Percentiles rank a stretch among this genome's conserved stretches.
These are phyloP conservation scores for Eucalyptus globulus DNA, from an alignment of 345 rosid species.

Conservation along the genomic window DNA sequence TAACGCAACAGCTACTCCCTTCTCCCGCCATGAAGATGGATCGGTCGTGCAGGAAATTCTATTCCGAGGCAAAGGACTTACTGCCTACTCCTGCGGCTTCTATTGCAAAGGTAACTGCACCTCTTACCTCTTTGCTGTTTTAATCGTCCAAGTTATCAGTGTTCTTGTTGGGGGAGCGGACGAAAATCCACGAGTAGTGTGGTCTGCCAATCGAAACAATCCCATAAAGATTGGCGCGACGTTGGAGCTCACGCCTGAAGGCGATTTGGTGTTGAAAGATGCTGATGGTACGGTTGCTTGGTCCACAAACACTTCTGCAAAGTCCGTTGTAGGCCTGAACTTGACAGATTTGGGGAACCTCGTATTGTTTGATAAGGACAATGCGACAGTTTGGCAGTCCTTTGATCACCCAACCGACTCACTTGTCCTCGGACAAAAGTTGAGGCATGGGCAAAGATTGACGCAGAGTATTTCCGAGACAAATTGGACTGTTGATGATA, in stretches of 20 bases:
- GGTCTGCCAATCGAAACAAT: slow-evolving; percentile 11
- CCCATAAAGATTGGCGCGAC: neutral
- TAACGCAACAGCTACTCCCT: no score
- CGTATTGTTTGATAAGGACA: neutral
- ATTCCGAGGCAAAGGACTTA: accelerated
- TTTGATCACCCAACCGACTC: slow-evolving; percentile 1
- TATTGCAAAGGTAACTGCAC: neutral
- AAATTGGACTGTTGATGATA: neutral
- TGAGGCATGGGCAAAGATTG: neutral
- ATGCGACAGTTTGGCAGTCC: neutral
- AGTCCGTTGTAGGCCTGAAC: neutral
- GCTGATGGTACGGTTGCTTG: neutral
- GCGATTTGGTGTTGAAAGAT: slow-evolving; percentile 2
- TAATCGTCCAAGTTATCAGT: neutral
- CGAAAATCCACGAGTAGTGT: neutral
- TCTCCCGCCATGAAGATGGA: no score
- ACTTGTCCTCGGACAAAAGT: neutral
- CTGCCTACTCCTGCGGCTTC: neutral
- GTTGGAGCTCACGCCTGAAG: neutral
- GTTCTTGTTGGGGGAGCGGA: no score
- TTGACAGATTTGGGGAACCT: neutral
- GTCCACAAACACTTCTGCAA: neutral
- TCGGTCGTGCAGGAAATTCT: neutral
- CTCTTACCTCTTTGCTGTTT: neutral
- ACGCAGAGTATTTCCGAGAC: neutral